phyloP scores from a whole-genome alignment of 2,329 filamentous ascomycete genomes.

The Alternaria gansuensis region DNA sequence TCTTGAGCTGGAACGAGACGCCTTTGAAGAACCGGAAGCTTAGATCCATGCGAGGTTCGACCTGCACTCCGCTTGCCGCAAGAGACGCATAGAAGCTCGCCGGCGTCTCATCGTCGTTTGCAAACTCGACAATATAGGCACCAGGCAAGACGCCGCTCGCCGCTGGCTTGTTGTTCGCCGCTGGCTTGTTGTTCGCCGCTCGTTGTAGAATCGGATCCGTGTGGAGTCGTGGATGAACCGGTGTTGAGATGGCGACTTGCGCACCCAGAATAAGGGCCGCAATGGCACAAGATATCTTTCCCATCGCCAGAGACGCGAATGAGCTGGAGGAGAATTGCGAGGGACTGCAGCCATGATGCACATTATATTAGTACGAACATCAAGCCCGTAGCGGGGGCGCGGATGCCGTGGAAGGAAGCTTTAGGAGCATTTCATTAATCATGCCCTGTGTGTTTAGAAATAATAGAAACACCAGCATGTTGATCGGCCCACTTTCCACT shows the following conservation, averaged over 20 bases:
- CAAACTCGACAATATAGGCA: constrained; percentile 33
- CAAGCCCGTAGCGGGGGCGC: constrained; percentile 9
- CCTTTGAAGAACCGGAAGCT: constrained; percentile 33
- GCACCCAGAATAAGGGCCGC: constrained; percentile 15
- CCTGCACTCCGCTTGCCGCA: constrained; percentile 19
- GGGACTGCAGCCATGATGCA: background rate
- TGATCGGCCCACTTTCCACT: constrained; percentile 14
- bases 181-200: constrained; percentile 1
- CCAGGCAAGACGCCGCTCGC: constrained; percentile 8
- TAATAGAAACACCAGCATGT: constrained; percentile 11
- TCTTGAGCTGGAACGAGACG: constrained; percentile 27
- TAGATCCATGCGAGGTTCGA: constrained; percentile 27
- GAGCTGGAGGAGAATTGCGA: background rate
- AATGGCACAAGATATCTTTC: constrained; percentile 7
- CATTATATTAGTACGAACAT: constrained; percentile 12
- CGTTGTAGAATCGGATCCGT: constrained; percentile 4
- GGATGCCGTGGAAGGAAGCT: background rate
- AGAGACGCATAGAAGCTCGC: constrained; percentile 26
- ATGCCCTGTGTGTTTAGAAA: constrained; percentile 2
- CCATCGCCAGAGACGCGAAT: background rate
- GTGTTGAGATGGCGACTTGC: constrained; percentile 10
- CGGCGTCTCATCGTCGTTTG: constrained; percentile 20
- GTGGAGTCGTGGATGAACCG: background rate
- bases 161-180: background rate
- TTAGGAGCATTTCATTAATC: background rate